Evolutionary conservation across 2,329 filamentous ascomycete genomes (phyloP).

Genomic region (Fusarium pseudocircinatum): DNA sequence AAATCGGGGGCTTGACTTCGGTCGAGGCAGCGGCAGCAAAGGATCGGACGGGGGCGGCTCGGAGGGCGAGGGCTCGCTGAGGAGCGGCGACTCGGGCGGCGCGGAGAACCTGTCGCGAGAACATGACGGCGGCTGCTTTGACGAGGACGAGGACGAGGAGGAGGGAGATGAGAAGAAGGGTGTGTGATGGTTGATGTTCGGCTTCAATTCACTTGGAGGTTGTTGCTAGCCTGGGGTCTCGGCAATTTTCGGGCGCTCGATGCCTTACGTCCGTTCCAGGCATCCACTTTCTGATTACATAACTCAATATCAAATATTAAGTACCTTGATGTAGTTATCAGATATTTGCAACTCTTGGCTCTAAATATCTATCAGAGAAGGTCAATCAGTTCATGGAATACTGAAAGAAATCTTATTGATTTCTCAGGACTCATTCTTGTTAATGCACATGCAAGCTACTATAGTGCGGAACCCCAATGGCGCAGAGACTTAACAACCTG

Average conservation of each 20-base stretch:
- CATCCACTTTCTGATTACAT: conserved; percentile 50
- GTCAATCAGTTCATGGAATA: neutral
- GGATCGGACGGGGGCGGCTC: conserved; percentile 70
- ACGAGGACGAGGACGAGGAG: conserved; percentile 6
- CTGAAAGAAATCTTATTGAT: neutral
- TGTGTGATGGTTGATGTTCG: conserved; percentile 34
- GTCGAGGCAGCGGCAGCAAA: conserved; percentile 79
- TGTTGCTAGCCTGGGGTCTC: conserved; percentile 45
- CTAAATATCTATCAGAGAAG: neutral
- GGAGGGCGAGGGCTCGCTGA: conserved; percentile 60
- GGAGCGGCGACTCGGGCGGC: conserved; percentile 67
- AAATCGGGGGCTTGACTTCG: conserved; percentile 83
- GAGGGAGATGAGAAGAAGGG: conserved; percentile 19
- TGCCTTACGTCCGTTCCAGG: conserved; percentile 52
- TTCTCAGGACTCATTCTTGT: neutral
- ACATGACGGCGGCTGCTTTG: conserved; percentile 54
- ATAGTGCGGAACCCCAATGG: neutral
- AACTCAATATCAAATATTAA: conserved; percentile 24
- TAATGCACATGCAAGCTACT: neutral
- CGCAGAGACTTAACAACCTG: conserved; percentile 8
- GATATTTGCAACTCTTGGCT: neutral
- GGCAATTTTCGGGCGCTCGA: conserved; percentile 55
- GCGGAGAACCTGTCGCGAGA: conserved; percentile 69
- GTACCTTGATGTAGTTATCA: too few relatives aligned
- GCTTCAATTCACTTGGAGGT: conserved; percentile 47